These are phyloP conservation scores for Cerrena zonata DNA, from an alignment of 1,284 basidiomycete species.

Conservation along the genomic window DNA sequence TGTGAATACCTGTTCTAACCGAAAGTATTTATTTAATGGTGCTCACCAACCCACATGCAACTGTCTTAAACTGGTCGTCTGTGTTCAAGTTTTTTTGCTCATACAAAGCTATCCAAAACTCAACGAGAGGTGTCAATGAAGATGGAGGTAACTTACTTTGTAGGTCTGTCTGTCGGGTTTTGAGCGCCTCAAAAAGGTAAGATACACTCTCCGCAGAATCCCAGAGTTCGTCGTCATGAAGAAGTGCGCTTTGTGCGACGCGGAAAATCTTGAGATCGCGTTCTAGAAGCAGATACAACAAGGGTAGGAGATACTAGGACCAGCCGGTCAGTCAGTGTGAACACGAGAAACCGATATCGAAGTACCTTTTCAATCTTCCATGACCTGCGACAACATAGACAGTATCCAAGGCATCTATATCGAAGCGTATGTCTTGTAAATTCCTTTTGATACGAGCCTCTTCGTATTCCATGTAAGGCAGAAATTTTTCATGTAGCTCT, in stretches of 20 bases:
- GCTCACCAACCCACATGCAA: conserved; percentile 16
- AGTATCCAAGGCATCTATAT: conserved; percentile 22
- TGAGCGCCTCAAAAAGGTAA: conserved; percentile 10
- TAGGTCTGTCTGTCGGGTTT: conserved; percentile 1
- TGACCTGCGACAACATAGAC: conserved; percentile 17
- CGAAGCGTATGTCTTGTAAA: conserved; percentile 21
- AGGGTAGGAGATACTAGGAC: conserved; percentile 18
- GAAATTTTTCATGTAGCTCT: conserved; percentile 14
- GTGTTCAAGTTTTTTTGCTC: conserved; percentile 11
- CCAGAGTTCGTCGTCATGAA: conserved; percentile 15
- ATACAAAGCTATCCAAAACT: conserved; percentile 7
- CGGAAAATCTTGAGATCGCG: conserved; percentile 21
- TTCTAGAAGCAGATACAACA: conserved; percentile 21
- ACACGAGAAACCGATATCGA: neutral
- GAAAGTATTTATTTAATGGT: neutral
- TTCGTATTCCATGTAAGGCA: conserved; percentile 14
- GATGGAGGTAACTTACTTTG: conserved; percentile 8
- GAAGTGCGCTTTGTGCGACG: conserved; percentile 12
- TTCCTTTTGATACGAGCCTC: conserved; percentile 17
- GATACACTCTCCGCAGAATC: conserved; percentile 9
- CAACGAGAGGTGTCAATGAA: neutral
- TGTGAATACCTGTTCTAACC: neutral
- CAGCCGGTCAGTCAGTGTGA: neutral
- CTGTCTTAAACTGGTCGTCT: conserved; percentile 10
- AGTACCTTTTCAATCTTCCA: conserved; percentile 18